Percentiles rank a stretch among this genome's conserved stretches.
phyloP scores from a whole-genome alignment of 179 eudicot species.

The Beta macrorhiza region DNA sequence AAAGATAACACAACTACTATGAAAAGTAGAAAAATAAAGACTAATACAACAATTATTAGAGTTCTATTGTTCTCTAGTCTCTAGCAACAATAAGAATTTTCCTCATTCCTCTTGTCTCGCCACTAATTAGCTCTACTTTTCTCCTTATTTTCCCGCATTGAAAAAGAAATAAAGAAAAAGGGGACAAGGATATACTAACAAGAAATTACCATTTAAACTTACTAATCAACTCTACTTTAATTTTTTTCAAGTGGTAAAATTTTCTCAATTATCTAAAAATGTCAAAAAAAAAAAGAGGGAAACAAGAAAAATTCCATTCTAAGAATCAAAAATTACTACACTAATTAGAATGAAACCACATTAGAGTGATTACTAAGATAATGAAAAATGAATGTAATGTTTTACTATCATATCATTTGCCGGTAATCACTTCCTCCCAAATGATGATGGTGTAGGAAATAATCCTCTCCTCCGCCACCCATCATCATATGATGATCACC shows the following conservation, averaged over 20 bases:
- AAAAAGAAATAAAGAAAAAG: conserved; percentile 13
- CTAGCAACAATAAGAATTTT: not conserved
- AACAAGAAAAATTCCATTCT: conserved; percentile 12
- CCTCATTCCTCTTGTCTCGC: not conserved
- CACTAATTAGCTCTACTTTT: conserved; percentile 9
- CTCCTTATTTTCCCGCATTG: conserved; percentile 20
- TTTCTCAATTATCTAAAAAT: conserved; percentile 12
- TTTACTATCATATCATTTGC: conserved; percentile 48
- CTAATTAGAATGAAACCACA: conserved; percentile 9
- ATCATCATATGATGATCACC: conserved; percentile 29
- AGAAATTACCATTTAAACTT: not conserved
- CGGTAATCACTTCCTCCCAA: conserved; percentile 60
- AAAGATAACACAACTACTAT: conserved; percentile 16
- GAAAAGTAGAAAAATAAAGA: conserved; percentile 20
- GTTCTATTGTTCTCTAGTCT: not conserved
- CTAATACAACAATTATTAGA: conserved; percentile 19
- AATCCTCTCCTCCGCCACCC: conserved; percentile 51
- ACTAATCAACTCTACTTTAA: not conserved
- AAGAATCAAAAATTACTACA: conserved; percentile 24
- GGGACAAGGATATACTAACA: conserved; percentile 19
- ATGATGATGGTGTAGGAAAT: conserved; percentile 69
- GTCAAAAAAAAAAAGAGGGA: not conserved
- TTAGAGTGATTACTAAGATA: not conserved
- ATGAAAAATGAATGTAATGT: not conserved
- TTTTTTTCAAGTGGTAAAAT: not conserved